Percentiles rank a stretch among this genome's conserved stretches.
Evolutionary conservation across 257 asterid genomes (phyloP).

Genomic region (Solanum dulcamara): DNA sequence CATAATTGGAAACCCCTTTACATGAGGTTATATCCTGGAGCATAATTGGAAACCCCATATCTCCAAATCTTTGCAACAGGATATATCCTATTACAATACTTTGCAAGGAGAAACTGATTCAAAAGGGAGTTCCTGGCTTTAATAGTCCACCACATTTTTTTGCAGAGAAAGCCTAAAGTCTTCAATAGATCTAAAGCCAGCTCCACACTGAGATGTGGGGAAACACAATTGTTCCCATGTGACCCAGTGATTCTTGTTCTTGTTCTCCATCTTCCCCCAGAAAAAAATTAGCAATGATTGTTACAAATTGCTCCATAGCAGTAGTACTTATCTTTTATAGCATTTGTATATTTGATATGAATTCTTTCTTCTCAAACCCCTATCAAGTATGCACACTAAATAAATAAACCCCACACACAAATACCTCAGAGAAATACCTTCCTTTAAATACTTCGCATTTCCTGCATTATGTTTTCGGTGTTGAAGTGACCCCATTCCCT

Average conservation of each 20-base stretch:
- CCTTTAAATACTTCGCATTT: not conserved
- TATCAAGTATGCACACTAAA: not conserved
- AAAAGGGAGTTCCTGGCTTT: not conserved
- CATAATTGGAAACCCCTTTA: not conserved
- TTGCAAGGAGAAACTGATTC: not conserved
- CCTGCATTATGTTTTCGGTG: not conserved
- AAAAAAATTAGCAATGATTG: not conserved
- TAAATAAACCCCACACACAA: not conserved
- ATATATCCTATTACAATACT: not conserved
- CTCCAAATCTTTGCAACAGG: not conserved
- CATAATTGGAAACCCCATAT: not conserved
- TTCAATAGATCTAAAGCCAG: not conserved
- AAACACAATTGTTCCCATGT: not conserved
- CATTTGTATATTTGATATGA: not conserved
- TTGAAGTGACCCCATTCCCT: not conserved
- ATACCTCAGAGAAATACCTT: not conserved
- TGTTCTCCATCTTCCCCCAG: not conserved
- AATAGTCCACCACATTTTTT: not conserved
- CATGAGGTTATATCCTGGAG: not conserved
- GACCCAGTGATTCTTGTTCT: not conserved
- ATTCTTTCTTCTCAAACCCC: not conserved
- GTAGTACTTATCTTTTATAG: not conserved
- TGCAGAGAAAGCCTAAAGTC: not conserved
- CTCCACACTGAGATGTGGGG: not conserved
- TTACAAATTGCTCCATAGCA: not conserved